These are phyloP conservation scores for Calonectria crousiana DNA, from an alignment of 2,329 filamentous ascomycete genomes.

Conservation along the genomic window DNA sequence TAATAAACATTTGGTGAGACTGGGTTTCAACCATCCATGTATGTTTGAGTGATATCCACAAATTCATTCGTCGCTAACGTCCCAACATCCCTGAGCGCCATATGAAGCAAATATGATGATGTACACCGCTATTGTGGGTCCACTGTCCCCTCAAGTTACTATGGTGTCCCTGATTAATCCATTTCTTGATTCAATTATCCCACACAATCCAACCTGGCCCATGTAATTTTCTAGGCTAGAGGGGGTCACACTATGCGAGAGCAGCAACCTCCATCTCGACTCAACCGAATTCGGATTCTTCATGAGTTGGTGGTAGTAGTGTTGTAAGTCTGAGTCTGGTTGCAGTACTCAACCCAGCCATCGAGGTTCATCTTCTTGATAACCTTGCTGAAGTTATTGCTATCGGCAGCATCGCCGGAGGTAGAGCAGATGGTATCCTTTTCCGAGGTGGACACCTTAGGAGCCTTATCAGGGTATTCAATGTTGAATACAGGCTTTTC, in stretches of 20 bases:
- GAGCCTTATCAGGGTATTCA: conserved; percentile 72
- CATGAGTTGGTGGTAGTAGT: conserved; percentile 37
- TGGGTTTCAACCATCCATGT: not conserved
- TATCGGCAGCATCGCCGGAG: conserved; percentile 52
- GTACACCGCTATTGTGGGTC: no score
- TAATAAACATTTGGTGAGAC: not conserved
- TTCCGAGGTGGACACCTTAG: conserved; percentile 49
- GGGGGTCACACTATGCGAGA: not conserved
- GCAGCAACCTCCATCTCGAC: not conserved
- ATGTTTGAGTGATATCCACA: not conserved
- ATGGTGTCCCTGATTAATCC: not conserved
- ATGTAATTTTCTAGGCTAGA: not conserved
- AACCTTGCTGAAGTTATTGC: conserved; percentile 70
- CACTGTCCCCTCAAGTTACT: not conserved
- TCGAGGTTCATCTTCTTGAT: conserved; percentile 75
- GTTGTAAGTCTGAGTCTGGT: conserved; percentile 46
- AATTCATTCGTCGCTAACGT: not conserved
- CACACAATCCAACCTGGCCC: no score
- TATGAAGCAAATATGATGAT: not conserved
- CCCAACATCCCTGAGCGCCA: not conserved
- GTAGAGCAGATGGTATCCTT: conserved; percentile 58
- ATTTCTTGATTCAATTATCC: not conserved
- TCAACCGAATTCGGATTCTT: not conserved
- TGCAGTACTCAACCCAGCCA: conserved; percentile 71
- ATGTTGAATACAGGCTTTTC: conserved; percentile 80